Evolutionary conservation across 2,329 filamentous ascomycete species (phyloP).

Genomic region (Fusarium longipes): DNA sequence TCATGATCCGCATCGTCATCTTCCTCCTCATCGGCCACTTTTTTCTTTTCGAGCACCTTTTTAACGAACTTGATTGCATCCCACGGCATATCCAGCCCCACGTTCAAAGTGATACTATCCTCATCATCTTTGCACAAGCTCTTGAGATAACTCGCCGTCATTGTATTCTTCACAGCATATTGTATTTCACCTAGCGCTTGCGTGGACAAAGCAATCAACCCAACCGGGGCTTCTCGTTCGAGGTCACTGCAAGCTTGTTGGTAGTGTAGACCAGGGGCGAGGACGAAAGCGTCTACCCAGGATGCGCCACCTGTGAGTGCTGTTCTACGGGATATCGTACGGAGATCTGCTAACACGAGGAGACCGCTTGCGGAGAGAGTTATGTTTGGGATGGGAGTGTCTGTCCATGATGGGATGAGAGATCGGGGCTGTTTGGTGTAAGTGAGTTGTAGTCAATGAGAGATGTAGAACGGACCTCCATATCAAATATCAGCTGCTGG

Average conservation of each 20-base stretch:
- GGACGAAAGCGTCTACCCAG: constrained; percentile 66
- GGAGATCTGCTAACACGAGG: constrained; percentile 68
- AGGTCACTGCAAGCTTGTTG: constrained; percentile 67
- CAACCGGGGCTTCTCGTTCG: constrained; percentile 52
- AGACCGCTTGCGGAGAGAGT: constrained; percentile 64
- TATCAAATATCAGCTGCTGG: neutral
- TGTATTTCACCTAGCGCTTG: constrained; percentile 34
- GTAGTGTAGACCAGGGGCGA: constrained; percentile 70
- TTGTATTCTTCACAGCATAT: constrained; percentile 60
- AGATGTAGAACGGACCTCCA: constrained; percentile 26
- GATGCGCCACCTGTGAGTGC: constrained; percentile 66
- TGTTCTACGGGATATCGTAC: constrained; percentile 66
- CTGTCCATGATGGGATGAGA: constrained; percentile 57
- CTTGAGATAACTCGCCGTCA: constrained; percentile 61
- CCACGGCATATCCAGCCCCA: constrained; percentile 41
- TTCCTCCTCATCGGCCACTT: constrained; percentile 19
- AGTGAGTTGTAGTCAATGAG: neutral
- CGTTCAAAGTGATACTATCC: constrained; percentile 46
- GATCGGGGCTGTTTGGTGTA: constrained; percentile 33
- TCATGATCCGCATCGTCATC: constrained; percentile 38
- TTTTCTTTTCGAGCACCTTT: constrained; percentile 14
- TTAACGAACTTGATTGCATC: constrained; percentile 37
- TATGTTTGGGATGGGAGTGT: constrained; percentile 58
- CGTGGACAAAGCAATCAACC: constrained; percentile 45
- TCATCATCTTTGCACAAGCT: constrained; percentile 43